Evolutionary conservation across 495 filamentous ascomycete species (phyloP).

Genomic region (Annulohypoxylon maeteangense): DNA sequence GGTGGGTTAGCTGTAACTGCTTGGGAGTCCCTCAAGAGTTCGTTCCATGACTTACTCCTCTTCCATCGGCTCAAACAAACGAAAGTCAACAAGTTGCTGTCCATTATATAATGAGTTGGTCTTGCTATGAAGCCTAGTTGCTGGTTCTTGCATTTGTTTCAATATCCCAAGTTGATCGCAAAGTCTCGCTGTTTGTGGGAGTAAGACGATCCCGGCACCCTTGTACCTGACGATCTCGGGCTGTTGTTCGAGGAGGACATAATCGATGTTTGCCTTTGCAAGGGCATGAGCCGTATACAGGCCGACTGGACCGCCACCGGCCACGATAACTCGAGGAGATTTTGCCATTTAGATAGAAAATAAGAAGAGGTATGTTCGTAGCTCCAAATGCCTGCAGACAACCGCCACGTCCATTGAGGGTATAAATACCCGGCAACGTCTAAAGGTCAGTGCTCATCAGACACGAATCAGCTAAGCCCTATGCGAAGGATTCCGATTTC

Average conservation of each 20-base stretch:
- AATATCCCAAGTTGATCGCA: constrained; percentile 54
- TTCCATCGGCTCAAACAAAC: constrained; percentile 14
- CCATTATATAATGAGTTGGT: constrained; percentile 22
- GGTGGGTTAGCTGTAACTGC: not conserved
- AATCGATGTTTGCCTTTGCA: constrained; percentile 55
- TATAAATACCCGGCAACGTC: not conserved
- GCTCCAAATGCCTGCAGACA: not conserved
- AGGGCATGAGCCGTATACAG: constrained; percentile 60
- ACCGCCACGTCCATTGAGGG: not conserved
- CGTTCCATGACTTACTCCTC: constrained; percentile 26
- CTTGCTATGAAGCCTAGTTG: not conserved
- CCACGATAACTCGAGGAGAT: constrained; percentile 50
- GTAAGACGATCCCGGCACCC: constrained; percentile 51
- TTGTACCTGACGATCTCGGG: constrained; percentile 49
- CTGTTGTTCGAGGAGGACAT: constrained; percentile 59
- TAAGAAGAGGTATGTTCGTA: not conserved
- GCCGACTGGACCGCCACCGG: constrained; percentile 62
- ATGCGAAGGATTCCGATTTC: not conserved
- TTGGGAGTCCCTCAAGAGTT: not conserved
- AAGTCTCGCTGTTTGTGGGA: constrained; percentile 45
- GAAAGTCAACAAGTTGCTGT: not conserved
- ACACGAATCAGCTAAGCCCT: not conserved
- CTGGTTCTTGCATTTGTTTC: constrained; percentile 27
- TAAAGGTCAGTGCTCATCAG: not conserved
- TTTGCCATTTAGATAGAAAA: not conserved